phyloP scores from a whole-genome alignment of 148 eudicot species.

The Talinum fruticosum region DNA sequence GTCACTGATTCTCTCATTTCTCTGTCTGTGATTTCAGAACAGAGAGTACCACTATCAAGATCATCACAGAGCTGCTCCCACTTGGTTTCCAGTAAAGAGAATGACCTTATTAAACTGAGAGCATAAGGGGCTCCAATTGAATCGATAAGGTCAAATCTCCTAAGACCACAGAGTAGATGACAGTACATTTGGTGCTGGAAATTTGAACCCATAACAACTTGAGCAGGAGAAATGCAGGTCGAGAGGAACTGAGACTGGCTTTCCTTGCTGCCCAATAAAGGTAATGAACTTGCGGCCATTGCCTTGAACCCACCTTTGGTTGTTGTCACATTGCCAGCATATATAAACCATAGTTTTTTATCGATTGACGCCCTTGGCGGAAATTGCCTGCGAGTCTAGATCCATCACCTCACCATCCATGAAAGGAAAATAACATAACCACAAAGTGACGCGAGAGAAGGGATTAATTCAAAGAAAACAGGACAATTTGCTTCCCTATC shows the following conservation, averaged over 20 bases:
- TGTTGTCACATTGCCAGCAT: conserved; percentile 24
- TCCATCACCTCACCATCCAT: not conserved
- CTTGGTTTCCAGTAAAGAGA: conserved; percentile 17
- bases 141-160: conserved; percentile 18
- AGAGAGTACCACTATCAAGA: conserved; percentile 22
- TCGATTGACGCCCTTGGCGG: conserved; percentile 20
- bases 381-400: conserved; percentile 19
- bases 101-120: conserved; percentile 18
- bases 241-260: conserved; percentile 30
- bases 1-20: conserved; percentile 28
- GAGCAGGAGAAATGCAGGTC: conserved; percentile 29
- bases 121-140: conserved; percentile 23
- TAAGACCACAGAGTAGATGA: conserved; percentile 44
- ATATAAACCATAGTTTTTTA: conserved; percentile 30
- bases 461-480: too few relatives aligned
- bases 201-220: conserved; percentile 39
- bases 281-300: conserved; percentile 36
- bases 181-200: conserved; percentile 44
- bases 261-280: conserved; percentile 23
- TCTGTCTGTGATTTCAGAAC: conserved; percentile 29
- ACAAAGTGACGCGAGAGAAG: too few relatives aligned
- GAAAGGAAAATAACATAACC: not conserved
- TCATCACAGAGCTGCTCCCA: conserved; percentile 22
- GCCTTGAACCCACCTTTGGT: conserved; percentile 38
- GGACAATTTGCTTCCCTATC: too few relatives aligned